Base-by-base conservation (phyloP, 2,329 filamentous ascomycete genomes). In the Ophiosphaerella herpotricha region DNA sequence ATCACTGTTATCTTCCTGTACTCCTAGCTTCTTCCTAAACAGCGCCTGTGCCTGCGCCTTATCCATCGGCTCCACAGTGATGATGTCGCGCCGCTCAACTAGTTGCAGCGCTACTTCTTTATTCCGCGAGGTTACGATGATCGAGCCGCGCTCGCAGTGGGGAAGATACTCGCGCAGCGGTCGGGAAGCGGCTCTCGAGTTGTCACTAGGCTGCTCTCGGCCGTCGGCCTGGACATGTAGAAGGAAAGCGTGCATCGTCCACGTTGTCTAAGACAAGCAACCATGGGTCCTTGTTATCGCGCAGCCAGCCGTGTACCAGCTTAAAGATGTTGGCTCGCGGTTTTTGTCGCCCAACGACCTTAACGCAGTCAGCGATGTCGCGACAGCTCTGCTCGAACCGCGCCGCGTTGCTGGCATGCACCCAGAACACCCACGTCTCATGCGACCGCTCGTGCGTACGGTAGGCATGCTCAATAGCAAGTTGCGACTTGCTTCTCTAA, bases 141-240 rank as follows among this genome's bases (percentile, higher is more conserved):
- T 26, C 7, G 13, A 14, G 79, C 67, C 14, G 2, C 29, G 85
- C 65, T 16, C 21, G 21, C 21, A 14, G 13, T n/a, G 2, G 37
- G 37, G 37, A 3, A 39, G 21, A 34, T 45, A 46, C 37, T 35
- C 29, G 12, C 1, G 29, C 12, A 39, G 37, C 6, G 13, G 37
- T 39, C 26, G 4, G 7, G 2, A 8, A n/a, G 37, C 13, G 7
- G 6, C 5, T 11, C 6, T 21, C 11, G 13, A 21, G 16, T 18
- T 3, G 16, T 18, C 16, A 18, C 2, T 3, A 18, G 16, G 16
- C 16, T 18, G 16, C 3, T 3, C 16, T 18, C 3, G 16, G 37
- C 14, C n/a, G 37, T 7, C 3, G 23, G 29, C 3, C 5, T 2
- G 21, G 37, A 1, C 13, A 8, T 39, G 21, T 4, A 39, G 37